Evolutionary conservation across 805 yeast species (phyloP).

Genomic region (Candida nitratophila): DNA sequence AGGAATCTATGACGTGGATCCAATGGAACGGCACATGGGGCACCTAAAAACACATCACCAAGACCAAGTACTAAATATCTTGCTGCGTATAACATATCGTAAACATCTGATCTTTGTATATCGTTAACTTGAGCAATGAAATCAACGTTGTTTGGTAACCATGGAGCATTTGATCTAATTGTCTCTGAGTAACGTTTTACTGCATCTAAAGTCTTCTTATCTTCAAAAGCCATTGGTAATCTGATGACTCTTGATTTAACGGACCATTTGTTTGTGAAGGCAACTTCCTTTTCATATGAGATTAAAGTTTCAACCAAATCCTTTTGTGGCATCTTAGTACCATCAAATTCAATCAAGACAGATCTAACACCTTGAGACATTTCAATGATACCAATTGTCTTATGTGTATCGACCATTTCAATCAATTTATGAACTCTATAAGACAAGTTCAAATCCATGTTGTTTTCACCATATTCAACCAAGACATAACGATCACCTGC

Average conservation of each 20-base stretch:
- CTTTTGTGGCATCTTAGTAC: slow-evolving; percentile 51
- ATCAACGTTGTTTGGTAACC: slow-evolving; percentile 97
- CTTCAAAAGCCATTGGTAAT: slow-evolving; percentile 96
- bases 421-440: slow-evolving; percentile 83
- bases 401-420: slow-evolving; percentile 56
- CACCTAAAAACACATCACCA: slow-evolving; percentile 96
- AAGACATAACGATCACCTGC: slow-evolving; percentile 94
- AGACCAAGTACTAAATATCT: slow-evolving; percentile 88
- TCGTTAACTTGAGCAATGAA: slow-evolving; percentile 88
- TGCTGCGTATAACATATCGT: slow-evolving; percentile 82
- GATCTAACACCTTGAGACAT: slow-evolving; percentile 98
- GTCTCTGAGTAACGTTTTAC: slow-evolving; percentile 91
- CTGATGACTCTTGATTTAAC: slow-evolving; percentile 76
- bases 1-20: slow-evolving; percentile 92
- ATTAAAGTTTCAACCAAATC: slow-evolving; percentile 55
- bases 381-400: slow-evolving; percentile 79
- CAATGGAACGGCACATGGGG: slow-evolving; percentile 97
- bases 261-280: slow-evolving; percentile 73
- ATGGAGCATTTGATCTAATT: slow-evolving; percentile 87
- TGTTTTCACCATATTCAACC: slow-evolving; percentile 88
- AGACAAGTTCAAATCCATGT: slow-evolving; percentile 75
- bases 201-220: slow-evolving; percentile 79
- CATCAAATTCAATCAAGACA: slow-evolving; percentile 81
- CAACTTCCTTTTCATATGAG: slow-evolving; percentile 70
- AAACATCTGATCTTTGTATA: slow-evolving; percentile 65